These are phyloP conservation scores for Decorospora gaudefroyi DNA, from an alignment of 2,329 filamentous ascomycete genomes.

Conservation along the genomic window DNA sequence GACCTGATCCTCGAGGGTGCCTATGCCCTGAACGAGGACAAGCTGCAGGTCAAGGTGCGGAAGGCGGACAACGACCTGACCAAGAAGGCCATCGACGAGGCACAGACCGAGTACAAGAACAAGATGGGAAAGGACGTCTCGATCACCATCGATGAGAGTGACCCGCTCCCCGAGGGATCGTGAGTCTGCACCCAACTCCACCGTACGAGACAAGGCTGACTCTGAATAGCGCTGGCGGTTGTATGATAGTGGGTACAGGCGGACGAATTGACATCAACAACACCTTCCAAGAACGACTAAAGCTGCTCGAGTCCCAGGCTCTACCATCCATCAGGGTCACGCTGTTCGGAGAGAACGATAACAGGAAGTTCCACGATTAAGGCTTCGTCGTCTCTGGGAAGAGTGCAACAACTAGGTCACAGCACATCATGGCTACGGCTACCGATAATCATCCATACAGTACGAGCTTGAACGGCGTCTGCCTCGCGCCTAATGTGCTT, in stretches of 20 bases:
- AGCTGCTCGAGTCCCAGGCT: slow-evolving; percentile 80
- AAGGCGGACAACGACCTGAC: slow-evolving; percentile 77
- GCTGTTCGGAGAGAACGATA: slow-evolving; percentile 91
- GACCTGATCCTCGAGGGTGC: slow-evolving; percentile 85
- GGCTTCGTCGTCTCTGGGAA: slow-evolving; percentile 6
- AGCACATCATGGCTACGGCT: not conserved
- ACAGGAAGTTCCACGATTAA: slow-evolving; percentile 94
- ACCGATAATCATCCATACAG: slow-evolving; percentile 1
- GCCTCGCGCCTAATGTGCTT: not conserved
- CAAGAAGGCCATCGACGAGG: slow-evolving; percentile 77
- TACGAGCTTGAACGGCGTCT: not conserved
- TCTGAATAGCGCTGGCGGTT: slow-evolving; percentile 73
- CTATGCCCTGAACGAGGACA: slow-evolving; percentile 82
- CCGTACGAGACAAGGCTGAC: slow-evolving; percentile 8
- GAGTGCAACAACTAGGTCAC: slow-evolving; percentile 1
- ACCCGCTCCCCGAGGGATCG: slow-evolving; percentile 80
- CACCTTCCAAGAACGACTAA: slow-evolving; percentile 90
- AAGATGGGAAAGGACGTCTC: slow-evolving; percentile 70
- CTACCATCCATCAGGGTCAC: slow-evolving; percentile 83
- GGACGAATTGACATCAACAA: slow-evolving; percentile 99
- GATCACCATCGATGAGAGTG: slow-evolving; percentile 75
- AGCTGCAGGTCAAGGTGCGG: slow-evolving; percentile 73
- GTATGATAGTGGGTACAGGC: slow-evolving; percentile 75
- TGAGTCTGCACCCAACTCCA: slow-evolving; percentile 56
- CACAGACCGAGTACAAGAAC: slow-evolving; percentile 82